A percentile compares a stretch with the other conserved stretches of the same genome.
Conservation (phyloP, 257 asterid species). For the Solanum paucissectum region DNA sequence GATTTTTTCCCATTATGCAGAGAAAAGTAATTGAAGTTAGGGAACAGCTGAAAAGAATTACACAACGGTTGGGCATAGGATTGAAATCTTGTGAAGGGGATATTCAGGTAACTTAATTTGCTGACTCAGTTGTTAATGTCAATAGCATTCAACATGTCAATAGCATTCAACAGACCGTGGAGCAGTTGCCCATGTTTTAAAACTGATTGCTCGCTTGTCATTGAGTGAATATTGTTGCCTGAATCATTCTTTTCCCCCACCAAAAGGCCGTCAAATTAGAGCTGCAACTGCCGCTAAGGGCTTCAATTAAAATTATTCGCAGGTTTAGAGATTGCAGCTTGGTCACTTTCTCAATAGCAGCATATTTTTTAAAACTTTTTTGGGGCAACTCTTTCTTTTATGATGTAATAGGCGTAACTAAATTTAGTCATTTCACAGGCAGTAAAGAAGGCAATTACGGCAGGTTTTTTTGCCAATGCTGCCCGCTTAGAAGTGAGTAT, state of each 20-base stretch:
- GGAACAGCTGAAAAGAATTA: constrained; percentile 69
- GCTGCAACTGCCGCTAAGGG: neutral
- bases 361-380: accelerated
- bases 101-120: constrained; percentile 35
- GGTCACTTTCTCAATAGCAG: neutral
- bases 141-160: neutral
- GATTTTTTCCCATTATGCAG: constrained; percentile 18
- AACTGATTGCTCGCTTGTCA: neutral
- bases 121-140: neutral
- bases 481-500: constrained; percentile 79
- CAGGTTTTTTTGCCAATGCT: constrained; percentile 91
- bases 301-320: neutral
- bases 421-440: constrained; percentile 36
- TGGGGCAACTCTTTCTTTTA: neutral
- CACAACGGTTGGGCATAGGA: constrained; percentile 64
- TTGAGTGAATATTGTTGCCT: neutral
- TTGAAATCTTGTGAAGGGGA: constrained; percentile 82
- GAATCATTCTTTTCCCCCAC: neutral
- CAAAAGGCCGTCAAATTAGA: neutral
- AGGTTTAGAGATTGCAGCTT: neutral
- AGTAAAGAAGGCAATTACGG: constrained; percentile 79
- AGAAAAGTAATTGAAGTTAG: constrained; percentile 73
- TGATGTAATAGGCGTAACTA: neutral
- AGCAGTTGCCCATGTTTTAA: neutral
- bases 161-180: neutral